Evolutionary conservation across 2,329 filamentous ascomycete genomes (phyloP).

Genomic region (Neonectria magnoliae): DNA sequence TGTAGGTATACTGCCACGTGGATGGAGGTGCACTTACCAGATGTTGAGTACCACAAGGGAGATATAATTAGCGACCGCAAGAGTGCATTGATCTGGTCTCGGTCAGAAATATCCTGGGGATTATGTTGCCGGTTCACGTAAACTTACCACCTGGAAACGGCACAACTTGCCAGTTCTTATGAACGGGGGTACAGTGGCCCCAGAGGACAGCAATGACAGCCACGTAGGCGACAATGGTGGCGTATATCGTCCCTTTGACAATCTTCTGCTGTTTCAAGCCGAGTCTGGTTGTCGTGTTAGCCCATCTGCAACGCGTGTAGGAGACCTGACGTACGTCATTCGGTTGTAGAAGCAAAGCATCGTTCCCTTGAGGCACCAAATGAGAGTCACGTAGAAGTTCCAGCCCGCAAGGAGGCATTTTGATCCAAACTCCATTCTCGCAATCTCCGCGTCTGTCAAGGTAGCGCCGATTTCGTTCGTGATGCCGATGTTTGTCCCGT

Average conservation of each 20-base stretch:
- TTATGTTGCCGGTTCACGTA: neutral
- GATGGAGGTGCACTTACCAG: slow-evolving; percentile 38
- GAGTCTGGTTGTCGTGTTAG: slow-evolving; percentile 40
- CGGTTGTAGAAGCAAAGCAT: slow-evolving; percentile 56
- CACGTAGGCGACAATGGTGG: slow-evolving; percentile 46
- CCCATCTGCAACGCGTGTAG: neutral
- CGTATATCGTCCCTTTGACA: slow-evolving; percentile 47
- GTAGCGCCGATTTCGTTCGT: slow-evolving; percentile 44
- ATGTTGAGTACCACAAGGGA: slow-evolving; percentile 51
- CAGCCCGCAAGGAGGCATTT: slow-evolving; percentile 51
- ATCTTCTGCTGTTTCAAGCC: slow-evolving; percentile 50
- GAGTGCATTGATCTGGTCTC: slow-evolving; percentile 45
- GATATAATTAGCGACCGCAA: slow-evolving; percentile 50
- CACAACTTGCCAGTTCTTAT: slow-evolving; percentile 53
- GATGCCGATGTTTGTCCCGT: slow-evolving; percentile 53
- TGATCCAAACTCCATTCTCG: slow-evolving; percentile 45
- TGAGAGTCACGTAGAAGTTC: slow-evolving; percentile 54
- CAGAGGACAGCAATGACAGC: slow-evolving; percentile 48
- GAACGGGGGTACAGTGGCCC: slow-evolving; percentile 50
- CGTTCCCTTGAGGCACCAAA: slow-evolving; percentile 55
- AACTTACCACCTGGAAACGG: slow-evolving; percentile 52
- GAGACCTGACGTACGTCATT: slow-evolving; percentile 49
- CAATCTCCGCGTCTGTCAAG: slow-evolving; percentile 44
- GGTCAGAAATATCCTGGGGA: slow-evolving; percentile 4
- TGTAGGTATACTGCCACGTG: neutral